Conservation (phyloP, 176 grass and related monocot genomes). For the Oryza longistaminata region DNA sequence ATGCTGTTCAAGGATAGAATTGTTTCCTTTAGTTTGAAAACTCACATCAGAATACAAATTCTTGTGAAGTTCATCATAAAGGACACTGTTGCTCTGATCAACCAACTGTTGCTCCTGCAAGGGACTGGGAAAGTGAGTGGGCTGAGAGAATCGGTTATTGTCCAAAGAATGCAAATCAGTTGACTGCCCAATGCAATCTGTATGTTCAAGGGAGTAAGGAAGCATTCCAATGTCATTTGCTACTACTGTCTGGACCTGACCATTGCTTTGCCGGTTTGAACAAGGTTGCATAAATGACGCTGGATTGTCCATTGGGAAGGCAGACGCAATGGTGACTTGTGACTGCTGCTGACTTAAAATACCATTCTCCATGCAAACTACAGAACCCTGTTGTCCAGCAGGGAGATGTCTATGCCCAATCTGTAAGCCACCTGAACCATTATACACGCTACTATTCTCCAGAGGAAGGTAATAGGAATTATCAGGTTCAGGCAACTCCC, state of each 20-base stretch:
- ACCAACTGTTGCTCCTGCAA: constrained; percentile 35
- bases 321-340: constrained; percentile 17
- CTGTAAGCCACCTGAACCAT: constrained; percentile 29
- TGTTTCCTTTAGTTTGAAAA: constrained; percentile 35
- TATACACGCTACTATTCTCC: constrained; percentile 38
- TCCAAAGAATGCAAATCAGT: constrained; percentile 38
- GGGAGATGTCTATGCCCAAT: constrained; percentile 36
- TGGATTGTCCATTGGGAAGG: constrained; percentile 34
- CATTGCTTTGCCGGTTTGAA: constrained; percentile 36
- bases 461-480: constrained; percentile 36
- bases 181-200: constrained; percentile 39
- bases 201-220: constrained; percentile 31
- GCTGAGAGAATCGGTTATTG: constrained; percentile 25
- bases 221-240: constrained; percentile 19
- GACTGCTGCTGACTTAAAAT: constrained; percentile 31
- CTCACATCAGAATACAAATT: constrained; percentile 32
- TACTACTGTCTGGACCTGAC: constrained; percentile 36
- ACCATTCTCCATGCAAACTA: constrained; percentile 41
- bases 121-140: constrained; percentile 27
- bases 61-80: constrained; percentile 38
- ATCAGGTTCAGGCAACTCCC: constrained; percentile 30
- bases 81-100: constrained; percentile 23
- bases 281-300: constrained; percentile 38
- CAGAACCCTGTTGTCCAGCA: constrained; percentile 25
- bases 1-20: constrained; percentile 35